phyloP scores from a whole-genome alignment of 352 stramenopile species.

The Globisporangium parvum region DNA sequence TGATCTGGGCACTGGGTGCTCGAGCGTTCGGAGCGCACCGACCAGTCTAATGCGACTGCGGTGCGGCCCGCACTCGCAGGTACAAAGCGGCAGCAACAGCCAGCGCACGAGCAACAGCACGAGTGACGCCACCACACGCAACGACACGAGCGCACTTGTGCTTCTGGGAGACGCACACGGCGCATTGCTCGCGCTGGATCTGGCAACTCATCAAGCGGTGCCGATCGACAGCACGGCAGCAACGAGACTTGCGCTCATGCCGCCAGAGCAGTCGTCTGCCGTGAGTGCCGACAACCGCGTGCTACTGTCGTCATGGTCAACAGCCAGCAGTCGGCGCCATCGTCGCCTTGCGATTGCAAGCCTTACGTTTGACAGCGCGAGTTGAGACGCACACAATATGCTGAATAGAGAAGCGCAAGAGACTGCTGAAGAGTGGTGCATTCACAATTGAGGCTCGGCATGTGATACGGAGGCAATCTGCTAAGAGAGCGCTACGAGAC shows the following conservation, averaged over 20 bases:
- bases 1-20: slow-evolving; percentile 7
- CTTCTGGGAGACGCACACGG: slow-evolving; percentile 20
- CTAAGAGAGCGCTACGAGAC: background rate
- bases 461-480: no score
- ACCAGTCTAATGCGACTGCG: slow-evolving; percentile 2
- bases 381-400: background rate
- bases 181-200: slow-evolving; percentile 22
- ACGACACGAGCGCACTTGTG: slow-evolving; percentile 8
- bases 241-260: background rate
- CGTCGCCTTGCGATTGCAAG: background rate
- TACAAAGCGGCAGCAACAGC: background rate
- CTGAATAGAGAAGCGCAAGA: background rate
- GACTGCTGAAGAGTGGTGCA: background rate
- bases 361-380: background rate
- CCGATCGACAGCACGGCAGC: slow-evolving; percentile 10
- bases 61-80: no score
- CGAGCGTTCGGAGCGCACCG: no score
- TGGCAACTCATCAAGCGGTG: slow-evolving; percentile 7
- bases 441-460: background rate
- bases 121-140: background rate
- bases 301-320: background rate
- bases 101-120: background rate
- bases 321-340: background rate
- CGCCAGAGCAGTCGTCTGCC: background rate
- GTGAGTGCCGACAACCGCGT: background rate